Evolutionary conservation across 768 basidiomycete species (phyloP).

Genomic region (Kwoniella sp.): DNA sequence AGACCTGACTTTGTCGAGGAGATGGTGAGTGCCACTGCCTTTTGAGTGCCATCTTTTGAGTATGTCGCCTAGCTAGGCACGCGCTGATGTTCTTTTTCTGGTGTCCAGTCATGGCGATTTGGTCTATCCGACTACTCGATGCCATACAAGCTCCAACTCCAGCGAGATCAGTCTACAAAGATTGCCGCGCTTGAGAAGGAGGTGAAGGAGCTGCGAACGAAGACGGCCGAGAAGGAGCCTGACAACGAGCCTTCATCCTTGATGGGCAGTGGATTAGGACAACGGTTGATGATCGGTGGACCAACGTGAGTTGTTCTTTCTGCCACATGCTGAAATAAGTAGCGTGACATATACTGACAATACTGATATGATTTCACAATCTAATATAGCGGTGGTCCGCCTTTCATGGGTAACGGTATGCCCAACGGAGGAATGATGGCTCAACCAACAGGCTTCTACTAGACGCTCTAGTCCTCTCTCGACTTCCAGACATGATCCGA

Average conservation of each 20-base stretch:
- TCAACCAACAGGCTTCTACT: constrained; percentile 48
- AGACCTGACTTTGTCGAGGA: constrained; percentile 91
- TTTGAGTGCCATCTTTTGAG: too few species aligned
- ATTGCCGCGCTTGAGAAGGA: constrained; percentile 81
- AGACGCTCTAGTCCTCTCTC: constrained; percentile 6
- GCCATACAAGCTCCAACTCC: constrained; percentile 90
- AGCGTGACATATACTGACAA: too few species aligned
- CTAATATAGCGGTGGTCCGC: constrained; percentile 18
- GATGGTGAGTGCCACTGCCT: constrained; percentile 56
- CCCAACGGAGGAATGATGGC: constrained; percentile 44
- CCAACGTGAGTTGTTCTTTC: constrained; percentile 46
- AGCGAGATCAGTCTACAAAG: constrained; percentile 65
- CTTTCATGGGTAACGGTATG: constrained; percentile 36
- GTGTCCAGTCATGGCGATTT: constrained; percentile 80
- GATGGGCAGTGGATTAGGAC: constrained; percentile 72
- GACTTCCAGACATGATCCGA: neutral
- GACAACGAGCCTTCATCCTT: constrained; percentile 78
- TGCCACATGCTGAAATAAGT: too few species aligned
- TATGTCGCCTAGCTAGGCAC: too few species aligned
- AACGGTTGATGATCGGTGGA: constrained; percentile 53
- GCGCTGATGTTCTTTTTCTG: neutral
- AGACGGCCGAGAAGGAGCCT: constrained; percentile 74
- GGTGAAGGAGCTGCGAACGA: constrained; percentile 81
- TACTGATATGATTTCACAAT: constrained; percentile 6
- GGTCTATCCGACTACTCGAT: constrained; percentile 96